Evolutionary conservation across 2,329 filamentous ascomycete genomes (phyloP).

Genomic region (Cordyceps sp.): DNA sequence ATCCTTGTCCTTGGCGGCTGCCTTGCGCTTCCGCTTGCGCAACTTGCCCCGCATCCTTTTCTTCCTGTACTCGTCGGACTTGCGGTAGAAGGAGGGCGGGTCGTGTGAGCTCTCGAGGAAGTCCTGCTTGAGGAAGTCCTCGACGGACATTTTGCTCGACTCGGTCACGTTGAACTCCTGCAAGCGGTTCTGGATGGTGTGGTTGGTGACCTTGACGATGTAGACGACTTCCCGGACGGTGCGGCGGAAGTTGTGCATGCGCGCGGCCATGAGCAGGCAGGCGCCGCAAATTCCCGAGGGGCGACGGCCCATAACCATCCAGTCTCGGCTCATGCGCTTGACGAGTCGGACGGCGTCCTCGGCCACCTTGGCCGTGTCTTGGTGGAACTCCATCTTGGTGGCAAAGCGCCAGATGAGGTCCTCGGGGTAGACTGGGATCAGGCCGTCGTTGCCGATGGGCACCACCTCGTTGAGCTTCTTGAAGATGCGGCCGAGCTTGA

Average conservation of each 20-base stretch:
- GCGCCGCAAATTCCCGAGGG: conserved; percentile 91
- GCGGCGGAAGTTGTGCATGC: conserved; percentile 95
- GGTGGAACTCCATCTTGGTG: conserved; percentile 77
- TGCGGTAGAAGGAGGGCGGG: conserved; percentile 66
- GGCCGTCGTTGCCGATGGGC: conserved; percentile 47
- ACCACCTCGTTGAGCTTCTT: conserved; percentile 63
- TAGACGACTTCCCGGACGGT: conserved; percentile 94
- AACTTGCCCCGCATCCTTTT: conserved; percentile 32
- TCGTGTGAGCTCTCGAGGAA: conserved; percentile 60
- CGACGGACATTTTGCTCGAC: conserved; percentile 70
- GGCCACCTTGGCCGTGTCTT: conserved; percentile 67
- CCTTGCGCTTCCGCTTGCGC: conserved; percentile 25
- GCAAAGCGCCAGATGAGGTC: conserved; percentile 86
- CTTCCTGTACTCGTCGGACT: conserved; percentile 41
- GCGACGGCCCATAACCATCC: conserved; percentile 89
- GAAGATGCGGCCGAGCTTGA: conserved; percentile 78
- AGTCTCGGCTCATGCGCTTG: conserved; percentile 86
- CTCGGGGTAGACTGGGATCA: conserved; percentile 64
- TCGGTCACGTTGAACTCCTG: conserved; percentile 84
- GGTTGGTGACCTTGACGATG: conserved; percentile 88
- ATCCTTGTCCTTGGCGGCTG: conserved; percentile 6
- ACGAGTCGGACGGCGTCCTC: conserved; percentile 78
- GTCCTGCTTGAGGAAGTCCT: conserved; percentile 61
- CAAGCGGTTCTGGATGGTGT: conserved; percentile 80
- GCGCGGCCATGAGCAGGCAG: conserved; percentile 82